These are phyloP conservation scores for Silene coronaria DNA, from an alignment of 179 eudicot genomes.

Conservation along the genomic window DNA sequence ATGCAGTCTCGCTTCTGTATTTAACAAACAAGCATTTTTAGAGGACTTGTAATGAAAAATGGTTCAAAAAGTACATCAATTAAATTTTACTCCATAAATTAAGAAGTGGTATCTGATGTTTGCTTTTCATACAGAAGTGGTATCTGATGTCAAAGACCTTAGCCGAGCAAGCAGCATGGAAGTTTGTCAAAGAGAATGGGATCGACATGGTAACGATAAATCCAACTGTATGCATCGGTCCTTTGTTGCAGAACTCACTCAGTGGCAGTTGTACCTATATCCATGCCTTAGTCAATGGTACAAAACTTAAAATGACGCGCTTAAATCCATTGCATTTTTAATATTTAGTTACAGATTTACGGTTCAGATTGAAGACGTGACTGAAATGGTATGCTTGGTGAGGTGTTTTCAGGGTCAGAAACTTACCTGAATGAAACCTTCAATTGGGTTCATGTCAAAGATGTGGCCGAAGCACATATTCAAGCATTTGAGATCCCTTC, in stretches of 20 bases:
- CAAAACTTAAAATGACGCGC: background rate
- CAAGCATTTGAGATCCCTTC: constrained; percentile 38
- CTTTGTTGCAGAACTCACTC: constrained; percentile 45
- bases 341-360: background rate
- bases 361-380: background rate
- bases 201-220: constrained; percentile 48
- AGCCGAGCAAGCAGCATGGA: constrained; percentile 64
- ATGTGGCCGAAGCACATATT: constrained; percentile 43
- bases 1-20: too few relatives aligned
- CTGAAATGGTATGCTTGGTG: background rate
- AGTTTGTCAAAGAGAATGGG: constrained; percentile 47
- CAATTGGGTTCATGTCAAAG: constrained; percentile 42
- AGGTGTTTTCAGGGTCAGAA: constrained; percentile 28
- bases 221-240: constrained; percentile 54
- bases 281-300: constrained; percentile 34
- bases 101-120: background rate
- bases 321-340: background rate
- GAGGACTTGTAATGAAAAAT: too few relatives aligned
- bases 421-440: constrained; percentile 25
- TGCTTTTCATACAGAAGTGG: constrained; percentile 34
- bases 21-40: too few relatives aligned
- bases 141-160: constrained; percentile 51
- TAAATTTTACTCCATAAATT: too few relatives aligned
- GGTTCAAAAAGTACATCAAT: too few relatives aligned
- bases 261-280: constrained; percentile 34